These are phyloP conservation scores for Quercus robur DNA, from an alignment of 306 rosid genomes.

Conservation along the genomic window DNA sequence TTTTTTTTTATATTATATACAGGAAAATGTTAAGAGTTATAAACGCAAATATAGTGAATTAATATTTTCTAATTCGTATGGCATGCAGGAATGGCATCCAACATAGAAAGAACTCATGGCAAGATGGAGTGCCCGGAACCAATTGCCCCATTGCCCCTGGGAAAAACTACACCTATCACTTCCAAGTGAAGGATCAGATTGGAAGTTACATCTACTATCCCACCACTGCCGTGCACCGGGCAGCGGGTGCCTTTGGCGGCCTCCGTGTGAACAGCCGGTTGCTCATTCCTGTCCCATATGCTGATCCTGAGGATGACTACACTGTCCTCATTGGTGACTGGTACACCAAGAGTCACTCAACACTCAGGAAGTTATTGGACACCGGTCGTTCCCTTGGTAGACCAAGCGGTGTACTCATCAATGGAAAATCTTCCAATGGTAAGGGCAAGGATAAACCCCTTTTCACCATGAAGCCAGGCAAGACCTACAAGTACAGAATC, in stretches of 20 bases:
- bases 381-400: constrained; percentile 55
- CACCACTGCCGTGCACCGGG: constrained; percentile 46
- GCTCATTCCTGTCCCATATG: constrained; percentile 77
- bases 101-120: constrained; percentile 86
- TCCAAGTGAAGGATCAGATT: constrained; percentile 88
- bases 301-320: constrained; percentile 81
- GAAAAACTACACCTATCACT: constrained; percentile 57
- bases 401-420: constrained; percentile 62
- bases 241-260: constrained; percentile 71
- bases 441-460: constrained; percentile 60
- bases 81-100: constrained; percentile 58
- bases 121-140: constrained; percentile 67
- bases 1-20: too few species aligned
- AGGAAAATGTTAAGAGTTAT: too few species aligned
- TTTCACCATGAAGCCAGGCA: constrained; percentile 68
- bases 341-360: constrained; percentile 66
- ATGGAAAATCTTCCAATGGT: constrained; percentile 59
- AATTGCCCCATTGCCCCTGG: constrained; percentile 75
- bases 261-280: constrained; percentile 64
- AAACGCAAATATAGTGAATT: too few species aligned
- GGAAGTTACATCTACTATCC: constrained; percentile 77
- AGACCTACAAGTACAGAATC: constrained; percentile 69
- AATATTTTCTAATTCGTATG: background rate
- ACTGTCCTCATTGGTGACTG: constrained; percentile 81
- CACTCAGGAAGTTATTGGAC: constrained; percentile 45